Evolutionary conservation across 2,329 filamentous ascomycete genomes (phyloP).

Genomic region (Calycina herbarum): DNA sequence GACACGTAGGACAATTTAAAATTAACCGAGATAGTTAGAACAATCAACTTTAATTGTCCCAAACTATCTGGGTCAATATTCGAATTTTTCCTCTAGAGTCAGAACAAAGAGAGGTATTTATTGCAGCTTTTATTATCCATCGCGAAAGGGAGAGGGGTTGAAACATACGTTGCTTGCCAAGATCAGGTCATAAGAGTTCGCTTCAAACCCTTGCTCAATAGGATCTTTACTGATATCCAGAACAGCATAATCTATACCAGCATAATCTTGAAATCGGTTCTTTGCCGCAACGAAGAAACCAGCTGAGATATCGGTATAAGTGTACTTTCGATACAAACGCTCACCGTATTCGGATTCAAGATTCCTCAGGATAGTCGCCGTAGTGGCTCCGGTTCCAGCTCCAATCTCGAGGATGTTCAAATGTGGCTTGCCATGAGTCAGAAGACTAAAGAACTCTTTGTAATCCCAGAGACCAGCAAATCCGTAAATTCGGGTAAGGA

Average conservation of each 20-base stretch:
- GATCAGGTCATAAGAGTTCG: slow-evolving; percentile 30
- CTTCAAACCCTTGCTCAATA: slow-evolving; percentile 38
- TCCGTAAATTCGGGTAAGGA: slow-evolving; percentile 19
- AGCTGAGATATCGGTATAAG: slow-evolving; percentile 30
- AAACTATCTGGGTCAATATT: too few relatives aligned
- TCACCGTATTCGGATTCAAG: slow-evolving; percentile 18
- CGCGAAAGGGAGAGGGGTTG: background rate
- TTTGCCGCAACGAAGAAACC: slow-evolving; percentile 39
- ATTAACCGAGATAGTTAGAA: too few relatives aligned
- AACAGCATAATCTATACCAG: slow-evolving; percentile 36
- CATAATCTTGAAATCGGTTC: slow-evolving; percentile 19
- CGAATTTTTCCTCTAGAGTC: too few relatives aligned
- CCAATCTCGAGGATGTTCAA: slow-evolving; percentile 28
- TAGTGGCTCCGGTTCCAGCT: slow-evolving; percentile 28
- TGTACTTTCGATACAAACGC: slow-evolving; percentile 21
- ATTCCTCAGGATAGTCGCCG: slow-evolving; percentile 19
- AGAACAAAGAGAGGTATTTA: too few relatives aligned
- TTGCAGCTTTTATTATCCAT: too few relatives aligned
- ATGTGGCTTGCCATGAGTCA: slow-evolving; percentile 20
- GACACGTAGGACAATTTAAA: too few relatives aligned
- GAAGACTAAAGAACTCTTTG: slow-evolving; percentile 16
- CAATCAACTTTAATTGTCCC: too few relatives aligned
- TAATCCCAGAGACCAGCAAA: background rate
- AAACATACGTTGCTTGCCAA: slow-evolving; percentile 24
- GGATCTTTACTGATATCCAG: slow-evolving; percentile 40